phyloP scores from a whole-genome alignment of 495 filamentous ascomycete species.

The Penicillium malachiteum region DNA sequence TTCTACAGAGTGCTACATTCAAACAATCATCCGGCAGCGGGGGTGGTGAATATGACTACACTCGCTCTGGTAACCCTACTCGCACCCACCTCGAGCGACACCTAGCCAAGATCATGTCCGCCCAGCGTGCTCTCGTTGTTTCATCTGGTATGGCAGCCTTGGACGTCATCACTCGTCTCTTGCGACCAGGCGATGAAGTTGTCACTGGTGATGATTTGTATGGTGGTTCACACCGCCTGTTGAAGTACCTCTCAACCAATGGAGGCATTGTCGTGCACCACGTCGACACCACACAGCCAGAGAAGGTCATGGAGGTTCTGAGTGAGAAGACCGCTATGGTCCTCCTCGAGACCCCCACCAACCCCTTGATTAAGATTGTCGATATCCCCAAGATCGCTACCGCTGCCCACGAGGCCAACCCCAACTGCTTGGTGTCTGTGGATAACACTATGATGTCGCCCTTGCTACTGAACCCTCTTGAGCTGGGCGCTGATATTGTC shows the following conservation, averaged over 20 bases:
- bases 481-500: conserved; percentile 90
- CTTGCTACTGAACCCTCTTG: conserved; percentile 85
- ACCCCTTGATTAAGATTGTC: conserved; percentile 96
- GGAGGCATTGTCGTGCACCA: conserved; percentile 91
- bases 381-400: conserved; percentile 79
- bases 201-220: conserved; percentile 96
- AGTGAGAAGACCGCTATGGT: conserved; percentile 88
- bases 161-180: conserved; percentile 92
- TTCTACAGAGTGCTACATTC: conserved; percentile 89
- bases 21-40: conserved; percentile 83
- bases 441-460: conserved; percentile 99
- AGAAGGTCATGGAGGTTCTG: conserved; percentile 65
- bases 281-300: conserved; percentile 82
- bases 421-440: conserved; percentile 80
- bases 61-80: conserved; percentile 93
- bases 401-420: conserved; percentile 72
- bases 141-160: conserved; percentile 95
- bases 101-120: conserved; percentile 97
- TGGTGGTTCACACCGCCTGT: conserved; percentile 89
- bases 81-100: conserved; percentile 95
- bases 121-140: conserved; percentile 85
- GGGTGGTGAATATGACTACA: conserved; percentile 93
- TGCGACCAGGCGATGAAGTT: conserved; percentile 93
- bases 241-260: conserved; percentile 86
- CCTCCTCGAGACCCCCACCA: conserved; percentile 92